Base-by-base conservation (phyloP, 257 asterid species). In the Lantana camara region DNA sequence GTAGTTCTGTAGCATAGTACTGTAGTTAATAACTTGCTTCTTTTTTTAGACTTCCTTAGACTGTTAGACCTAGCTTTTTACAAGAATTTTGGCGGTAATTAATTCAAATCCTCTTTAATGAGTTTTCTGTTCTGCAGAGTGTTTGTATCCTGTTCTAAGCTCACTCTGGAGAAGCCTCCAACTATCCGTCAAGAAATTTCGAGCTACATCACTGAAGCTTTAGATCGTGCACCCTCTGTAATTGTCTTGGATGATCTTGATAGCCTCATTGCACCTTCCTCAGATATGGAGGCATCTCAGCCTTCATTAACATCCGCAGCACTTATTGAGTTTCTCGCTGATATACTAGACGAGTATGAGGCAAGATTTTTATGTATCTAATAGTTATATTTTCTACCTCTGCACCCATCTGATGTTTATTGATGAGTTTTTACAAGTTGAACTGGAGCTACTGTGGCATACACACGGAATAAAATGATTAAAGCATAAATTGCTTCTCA, bases 231-330 rank as follows among this genome's bases (percentile, higher is more conserved):
- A 27, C 99, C 99, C 67, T 90, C 99, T 57, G 82, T 88, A 70
- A 66, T 94, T 50, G 68, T 94, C 68, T 85, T 94, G 76, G 99
- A 94, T 80, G 99, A 94, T 88, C 87, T 94, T 75, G 99, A 94
- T 66, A 78, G 88, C 84, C 91, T 94, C 17, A 67, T 94, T 64
- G 71, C 89, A 30, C 77, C 95, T 63, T 76, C 95, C 77, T 77
- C 91, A 8, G 96, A 90, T 42, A 53, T 80, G 60, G 99, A 88
- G 64, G 95, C 89, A 49, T 79, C 93, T 83, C 99, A 90, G 73
- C 75, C 80, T 69, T 80, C 95, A 66, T 62, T 80, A 17, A 83
- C 95, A 60, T 82, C 87, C 55, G 77, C 79, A 30, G 87, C 80
- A 35, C 86, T 94, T 46, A 57, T 81, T 20, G 89, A 88, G 75